Evolutionary conservation across 2,329 filamentous ascomycete species (phyloP).

Genomic region (Ophiostoma sp.): DNA sequence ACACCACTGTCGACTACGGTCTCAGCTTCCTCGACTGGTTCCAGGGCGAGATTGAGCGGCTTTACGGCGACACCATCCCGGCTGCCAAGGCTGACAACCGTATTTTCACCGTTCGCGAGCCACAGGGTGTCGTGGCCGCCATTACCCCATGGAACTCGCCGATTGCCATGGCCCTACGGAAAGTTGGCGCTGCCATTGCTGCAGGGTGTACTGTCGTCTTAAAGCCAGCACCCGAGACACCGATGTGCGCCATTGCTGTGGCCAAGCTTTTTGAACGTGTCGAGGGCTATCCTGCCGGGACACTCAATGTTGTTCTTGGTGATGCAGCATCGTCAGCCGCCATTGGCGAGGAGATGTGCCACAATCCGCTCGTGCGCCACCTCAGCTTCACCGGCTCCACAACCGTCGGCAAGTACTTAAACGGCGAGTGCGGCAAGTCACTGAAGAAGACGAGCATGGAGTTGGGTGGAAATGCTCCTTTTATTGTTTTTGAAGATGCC

Average conservation of each 20-base stretch:
- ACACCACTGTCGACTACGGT: constrained; percentile 70
- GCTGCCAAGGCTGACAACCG: constrained; percentile 69
- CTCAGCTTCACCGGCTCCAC: constrained; percentile 90
- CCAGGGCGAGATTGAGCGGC: constrained; percentile 71
- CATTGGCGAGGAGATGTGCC: constrained; percentile 75
- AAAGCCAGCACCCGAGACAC: constrained; percentile 92
- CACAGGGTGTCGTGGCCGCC: constrained; percentile 77
- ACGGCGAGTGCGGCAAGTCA: constrained; percentile 83
- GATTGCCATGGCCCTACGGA: constrained; percentile 71
- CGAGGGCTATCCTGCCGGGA: constrained; percentile 80
- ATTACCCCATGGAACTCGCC: constrained; percentile 92
- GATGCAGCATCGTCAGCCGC: constrained; percentile 70
- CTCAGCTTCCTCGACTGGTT: constrained; percentile 81
- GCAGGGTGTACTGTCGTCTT: constrained; percentile 94
- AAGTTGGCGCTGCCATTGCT: constrained; percentile 73
- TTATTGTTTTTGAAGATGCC: constrained; percentile 95
- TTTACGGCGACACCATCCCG: constrained; percentile 76
- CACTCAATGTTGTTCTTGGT: constrained; percentile 85
- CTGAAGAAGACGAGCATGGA: constrained; percentile 84
- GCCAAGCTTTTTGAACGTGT: constrained; percentile 84
- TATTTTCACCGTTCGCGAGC: constrained; percentile 77
- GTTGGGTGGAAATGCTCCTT: constrained; percentile 90
- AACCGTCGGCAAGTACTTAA: constrained; percentile 69
- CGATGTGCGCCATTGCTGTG: constrained; percentile 83
- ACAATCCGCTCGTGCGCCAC: constrained; percentile 76